Base-by-base conservation (phyloP, 768 basidiomycete species). In the Austroboletus festivus region DNA sequence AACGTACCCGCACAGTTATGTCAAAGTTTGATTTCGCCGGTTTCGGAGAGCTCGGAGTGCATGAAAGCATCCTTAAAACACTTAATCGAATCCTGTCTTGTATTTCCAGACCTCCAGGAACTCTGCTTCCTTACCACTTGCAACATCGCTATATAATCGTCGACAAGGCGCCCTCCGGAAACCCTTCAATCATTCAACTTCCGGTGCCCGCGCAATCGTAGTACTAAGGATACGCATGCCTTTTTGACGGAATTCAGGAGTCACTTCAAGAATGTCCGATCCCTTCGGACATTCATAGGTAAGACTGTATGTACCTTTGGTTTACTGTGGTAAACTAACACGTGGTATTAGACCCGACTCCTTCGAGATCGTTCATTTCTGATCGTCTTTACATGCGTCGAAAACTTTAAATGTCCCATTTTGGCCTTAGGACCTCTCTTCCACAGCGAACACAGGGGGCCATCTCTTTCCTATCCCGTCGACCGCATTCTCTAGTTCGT, bases 61-160 rank as follows among this genome's bases (percentile, higher is more conserved):
- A 59, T 10, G 47, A 59, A 21, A 56, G 18, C 24, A 47, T 60
- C 15, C n/a, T 59, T 11, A 50, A 52, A 33, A 52, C 51, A 0
- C 56, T 61, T 34, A 28, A n/a, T 56, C n/a, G 46, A 62, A 11
- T 52, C 59, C 3, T 61, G 60, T 16, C 51, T 41, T 12, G 18
- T 59, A 12, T 52, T 61, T 20, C 57, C 53, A 16, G 62, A 59
- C 35, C 57, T 62, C 2, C 56, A 62, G 51, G 60, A 61, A 35
- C 60, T 61, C 24, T 34, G 30, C 5, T 50, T 49, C 11, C 16
- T 47, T 1, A 45, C 47, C 2, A 47, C 62, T 5, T 62, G 56
- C 31, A 61, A 58, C 48, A 54, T 61, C 15, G 24, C 46, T 28
- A 44, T 59, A n/a, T n/a, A n/a, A n/a, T n/a, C 44, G 41, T 51